phyloP scores from a whole-genome alignment of 768 basidiomycete genomes.

The Tephrocybe sp. region DNA sequence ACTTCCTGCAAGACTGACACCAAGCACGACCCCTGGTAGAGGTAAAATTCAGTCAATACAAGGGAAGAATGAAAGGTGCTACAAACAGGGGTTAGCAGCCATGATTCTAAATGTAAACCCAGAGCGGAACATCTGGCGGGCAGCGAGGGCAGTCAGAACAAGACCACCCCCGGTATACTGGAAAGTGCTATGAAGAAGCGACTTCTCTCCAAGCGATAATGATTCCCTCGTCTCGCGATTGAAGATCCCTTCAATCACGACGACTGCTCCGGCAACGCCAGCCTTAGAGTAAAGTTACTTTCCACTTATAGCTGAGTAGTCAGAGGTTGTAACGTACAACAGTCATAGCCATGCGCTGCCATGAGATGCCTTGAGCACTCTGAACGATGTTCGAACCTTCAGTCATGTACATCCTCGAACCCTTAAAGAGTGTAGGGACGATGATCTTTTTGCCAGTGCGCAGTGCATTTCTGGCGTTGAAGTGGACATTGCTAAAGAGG shows the following conservation, averaged over 20 bases:
- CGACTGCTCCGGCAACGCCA: constrained; percentile 69
- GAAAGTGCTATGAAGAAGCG: constrained; percentile 76
- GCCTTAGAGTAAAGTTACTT: constrained; percentile 48
- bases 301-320: neutral
- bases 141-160: constrained; percentile 72
- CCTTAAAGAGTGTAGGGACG: constrained; percentile 23
- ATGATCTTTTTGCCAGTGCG: constrained; percentile 27
- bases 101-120: constrained; percentile 73
- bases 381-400: constrained; percentile 35
- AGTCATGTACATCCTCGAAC: constrained; percentile 50
- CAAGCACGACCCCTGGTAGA: constrained; percentile 71
- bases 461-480: constrained; percentile 27
- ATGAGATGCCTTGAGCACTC: constrained; percentile 30
- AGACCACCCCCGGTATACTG: constrained; percentile 84
- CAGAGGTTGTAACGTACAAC: constrained; percentile 38
- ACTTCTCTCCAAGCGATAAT: constrained; percentile 60
- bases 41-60: neutral
- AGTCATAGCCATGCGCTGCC: constrained; percentile 43
- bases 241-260: constrained; percentile 62
- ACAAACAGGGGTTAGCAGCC: constrained; percentile 80
- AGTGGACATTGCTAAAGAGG: constrained; percentile 27
- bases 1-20: constrained; percentile 74
- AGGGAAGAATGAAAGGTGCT: neutral
- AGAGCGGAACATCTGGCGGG: constrained; percentile 72
- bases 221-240: constrained; percentile 80